phyloP scores from a whole-genome alignment of 1,284 basidiomycete species.

The Tausonia pullulans region DNA sequence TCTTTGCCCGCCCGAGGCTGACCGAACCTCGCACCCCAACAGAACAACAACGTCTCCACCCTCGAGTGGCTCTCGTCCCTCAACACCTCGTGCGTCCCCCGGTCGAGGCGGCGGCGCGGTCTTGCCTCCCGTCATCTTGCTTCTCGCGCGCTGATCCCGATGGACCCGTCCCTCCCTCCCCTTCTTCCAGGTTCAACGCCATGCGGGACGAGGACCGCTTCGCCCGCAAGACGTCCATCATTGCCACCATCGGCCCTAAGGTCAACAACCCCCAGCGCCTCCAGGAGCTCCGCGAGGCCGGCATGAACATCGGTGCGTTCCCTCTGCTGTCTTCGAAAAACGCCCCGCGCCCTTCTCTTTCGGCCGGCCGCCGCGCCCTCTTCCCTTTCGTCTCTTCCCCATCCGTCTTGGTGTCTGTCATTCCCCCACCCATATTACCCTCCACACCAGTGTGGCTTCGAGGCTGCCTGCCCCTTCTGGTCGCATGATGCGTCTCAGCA shows the following conservation, averaged over 20 bases:
- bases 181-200: constrained; percentile 41
- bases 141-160: background rate
- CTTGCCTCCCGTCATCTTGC: background rate
- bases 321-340: background rate
- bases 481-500: background rate
- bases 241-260: constrained; percentile 94
- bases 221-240: constrained; percentile 89
- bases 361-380: background rate
- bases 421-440: no score
- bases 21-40: no score
- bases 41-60: constrained; percentile 10
- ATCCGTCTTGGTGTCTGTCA: background rate
- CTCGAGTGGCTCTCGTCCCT: constrained; percentile 82
- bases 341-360: background rate
- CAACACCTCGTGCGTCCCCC: constrained; percentile 50
- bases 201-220: constrained; percentile 62
- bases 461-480: background rate
- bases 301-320: constrained; percentile 78
- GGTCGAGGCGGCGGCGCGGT: background rate
- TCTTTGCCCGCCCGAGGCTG: no score
- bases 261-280: constrained; percentile 81
- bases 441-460: background rate
- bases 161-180: background rate
- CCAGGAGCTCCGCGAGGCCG: constrained; percentile 64
- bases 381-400: background rate